Base-by-base conservation (phyloP, 208 protist genomes). In the Trypanosoma rangeli region DNA sequence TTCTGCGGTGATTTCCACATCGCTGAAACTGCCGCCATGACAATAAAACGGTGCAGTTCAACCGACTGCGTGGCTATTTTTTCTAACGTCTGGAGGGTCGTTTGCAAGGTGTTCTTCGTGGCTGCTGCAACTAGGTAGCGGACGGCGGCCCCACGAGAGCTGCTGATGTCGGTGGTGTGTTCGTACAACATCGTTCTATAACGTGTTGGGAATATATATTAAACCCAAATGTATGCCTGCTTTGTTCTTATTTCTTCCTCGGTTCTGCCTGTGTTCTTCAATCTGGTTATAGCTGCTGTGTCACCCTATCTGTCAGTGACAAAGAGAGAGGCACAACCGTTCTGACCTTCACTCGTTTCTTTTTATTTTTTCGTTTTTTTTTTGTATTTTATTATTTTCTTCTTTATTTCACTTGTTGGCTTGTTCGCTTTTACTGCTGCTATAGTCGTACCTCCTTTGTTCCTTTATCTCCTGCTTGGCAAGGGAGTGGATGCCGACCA, bases 91-190 rank as follows among this genome's bases (percentile, higher is more conserved):
- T 80, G 72, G 22, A 90, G 55, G 8, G 87, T 93, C 18, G 85
- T 85, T 80, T 94, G 87, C 46, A 90, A 54, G 0, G 82, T 92
- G 70, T 79, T 86, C 77, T 89, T 88, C 29, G 84, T 85, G 18
- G 87, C 87, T 13, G 87, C 80, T 5, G 82, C 50, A 18, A 93
- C 64, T 29, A 92, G 72, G 76, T 91, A 93, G 52, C 88, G 84
- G 35, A 94, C 80, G n/a, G 82, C 73, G 55, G 88, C 82, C 15
- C 84, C 83, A 52, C 86, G 86, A 35, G 88, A 75, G 65, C 70
- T 81, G 55, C 76, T 84, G 31, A 94, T 79, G 56, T 96, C 90
- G 55, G 85, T 83, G 7, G 89, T 83, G 67, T 85, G 84, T 64
- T 95, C 84, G 72, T 89, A 82, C 79, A 89, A 64, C 86, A 93